Percentiles rank a stretch among this genome's conserved stretches.
phyloP scores from a whole-genome alignment of 179 eudicot genomes.

The Drosera spatulata region DNA sequence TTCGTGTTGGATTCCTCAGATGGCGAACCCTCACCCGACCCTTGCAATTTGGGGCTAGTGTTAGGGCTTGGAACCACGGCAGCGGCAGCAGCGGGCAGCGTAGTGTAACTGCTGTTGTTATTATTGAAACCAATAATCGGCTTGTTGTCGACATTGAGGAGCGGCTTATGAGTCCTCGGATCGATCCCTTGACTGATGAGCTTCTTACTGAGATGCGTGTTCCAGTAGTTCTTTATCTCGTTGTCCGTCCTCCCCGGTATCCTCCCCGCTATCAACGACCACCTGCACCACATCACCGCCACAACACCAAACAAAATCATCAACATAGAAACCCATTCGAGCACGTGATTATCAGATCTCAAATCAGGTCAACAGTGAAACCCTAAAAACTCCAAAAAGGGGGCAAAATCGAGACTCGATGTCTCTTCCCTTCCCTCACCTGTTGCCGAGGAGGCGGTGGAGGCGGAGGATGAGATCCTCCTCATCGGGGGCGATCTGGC shows the following conservation, averaged over 20 bases:
- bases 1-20: constrained; percentile 1
- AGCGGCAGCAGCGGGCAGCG: not conserved
- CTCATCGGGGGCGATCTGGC: no score
- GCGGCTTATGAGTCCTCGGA: constrained; percentile 41
- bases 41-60: not conserved
- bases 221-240: constrained; percentile 47
- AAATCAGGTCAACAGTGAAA: no score
- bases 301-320: no score
- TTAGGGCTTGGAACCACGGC: not conserved
- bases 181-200: constrained; percentile 41
- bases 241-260: constrained; percentile 38
- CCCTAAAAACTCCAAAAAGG: no score
- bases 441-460: no score
- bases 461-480: no score
- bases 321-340: no score
- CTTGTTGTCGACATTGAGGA: not conserved
- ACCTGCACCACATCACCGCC: constrained; percentile 13
- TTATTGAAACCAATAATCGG: not conserved
- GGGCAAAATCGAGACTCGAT: no score
- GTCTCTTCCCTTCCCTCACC: no score
- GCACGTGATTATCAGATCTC: no score
- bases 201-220: constrained; percentile 12
- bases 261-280: constrained; percentile 47
- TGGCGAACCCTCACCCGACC: not conserved
- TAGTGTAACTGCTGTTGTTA: not conserved